Evolutionary conservation across 2,329 filamentous ascomycete genomes (phyloP).

Genomic region (Cordyceps pruinosa): DNA sequence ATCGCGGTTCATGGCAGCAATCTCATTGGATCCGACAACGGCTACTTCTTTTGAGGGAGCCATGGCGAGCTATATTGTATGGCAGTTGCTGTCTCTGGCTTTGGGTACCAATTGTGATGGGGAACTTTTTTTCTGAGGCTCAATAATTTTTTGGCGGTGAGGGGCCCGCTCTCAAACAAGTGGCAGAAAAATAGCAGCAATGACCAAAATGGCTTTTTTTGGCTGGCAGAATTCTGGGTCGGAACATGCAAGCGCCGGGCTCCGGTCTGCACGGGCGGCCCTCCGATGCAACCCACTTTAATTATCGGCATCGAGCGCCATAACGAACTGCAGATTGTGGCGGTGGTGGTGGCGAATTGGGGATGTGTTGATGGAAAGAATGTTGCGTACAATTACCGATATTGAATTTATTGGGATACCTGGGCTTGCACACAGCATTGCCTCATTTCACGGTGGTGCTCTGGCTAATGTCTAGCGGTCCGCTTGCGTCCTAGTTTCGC

Average conservation of each 20-base stretch:
- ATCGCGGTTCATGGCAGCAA: constrained; percentile 33
- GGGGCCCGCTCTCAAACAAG: constrained; percentile 15
- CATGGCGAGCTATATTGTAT: constrained; percentile 26
- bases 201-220: neutral
- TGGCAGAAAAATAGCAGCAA: constrained; percentile 9
- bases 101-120: neutral
- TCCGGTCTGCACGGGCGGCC: constrained; percentile 19
- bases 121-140: constrained; percentile 4
- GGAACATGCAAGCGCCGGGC: constrained; percentile 30
- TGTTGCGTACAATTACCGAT: neutral
- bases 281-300: constrained; percentile 17
- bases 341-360: neutral
- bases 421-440: too few relatives aligned
- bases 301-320: constrained; percentile 1
- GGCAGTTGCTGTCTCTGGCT: constrained; percentile 6
- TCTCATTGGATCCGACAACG: constrained; percentile 24
- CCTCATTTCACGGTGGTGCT: neutral
- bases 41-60: constrained; percentile 35
- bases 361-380: too few relatives aligned
- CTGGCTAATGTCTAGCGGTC: neutral
- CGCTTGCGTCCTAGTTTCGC: neutral
- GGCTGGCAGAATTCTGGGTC: constrained; percentile 12
- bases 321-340: neutral
- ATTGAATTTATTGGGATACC: neutral
- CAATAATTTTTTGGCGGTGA: constrained; percentile 24